Conservation (phyloP, 2,329 filamentous ascomycete species). For the Hysterium pulicare region DNA sequence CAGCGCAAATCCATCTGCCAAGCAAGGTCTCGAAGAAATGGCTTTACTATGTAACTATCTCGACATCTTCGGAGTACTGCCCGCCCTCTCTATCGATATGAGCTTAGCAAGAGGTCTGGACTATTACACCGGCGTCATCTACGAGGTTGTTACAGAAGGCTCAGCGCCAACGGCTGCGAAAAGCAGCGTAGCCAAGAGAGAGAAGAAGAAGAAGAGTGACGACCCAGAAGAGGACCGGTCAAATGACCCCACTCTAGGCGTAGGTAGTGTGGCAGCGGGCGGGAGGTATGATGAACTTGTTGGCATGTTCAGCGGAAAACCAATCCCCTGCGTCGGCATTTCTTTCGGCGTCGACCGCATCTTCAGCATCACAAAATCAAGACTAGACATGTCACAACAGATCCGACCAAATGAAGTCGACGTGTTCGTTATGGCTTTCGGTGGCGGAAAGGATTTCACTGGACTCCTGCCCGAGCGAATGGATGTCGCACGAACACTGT, state of each 20-base stretch:
- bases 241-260: conserved; percentile 74
- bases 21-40: conserved; percentile 79
- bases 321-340: conserved; percentile 87
- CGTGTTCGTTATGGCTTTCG: conserved; percentile 93
- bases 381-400: conserved; percentile 57
- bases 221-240: conserved; percentile 64
- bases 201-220: conserved; percentile 20
- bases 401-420: conserved; percentile 74
- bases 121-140: conserved; percentile 88
- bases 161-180: conserved; percentile 54
- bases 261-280: conserved; percentile 85
- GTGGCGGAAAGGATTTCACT: conserved; percentile 77
- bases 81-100: conserved; percentile 82
- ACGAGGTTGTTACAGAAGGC: conserved; percentile 81
- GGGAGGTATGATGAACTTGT: conserved; percentile 91
- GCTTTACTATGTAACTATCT: conserved; percentile 77
- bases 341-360: conserved; percentile 96
- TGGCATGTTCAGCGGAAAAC: conserved; percentile 87
- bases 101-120: conserved; percentile 88
- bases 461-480: conserved; percentile 82
- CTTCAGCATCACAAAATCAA: conserved; percentile 84
- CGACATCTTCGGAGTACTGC: conserved; percentile 68
- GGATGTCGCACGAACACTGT: conserved; percentile 70
- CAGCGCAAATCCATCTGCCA: conserved; percentile 68
- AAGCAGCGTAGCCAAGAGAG: conserved; percentile 42